A percentile compares a stretch with the other conserved stretches of the same genome.
These are phyloP conservation scores for Neurospora sp. DNA, from an alignment of 495 filamentous ascomycete species.

Conservation along the genomic window DNA sequence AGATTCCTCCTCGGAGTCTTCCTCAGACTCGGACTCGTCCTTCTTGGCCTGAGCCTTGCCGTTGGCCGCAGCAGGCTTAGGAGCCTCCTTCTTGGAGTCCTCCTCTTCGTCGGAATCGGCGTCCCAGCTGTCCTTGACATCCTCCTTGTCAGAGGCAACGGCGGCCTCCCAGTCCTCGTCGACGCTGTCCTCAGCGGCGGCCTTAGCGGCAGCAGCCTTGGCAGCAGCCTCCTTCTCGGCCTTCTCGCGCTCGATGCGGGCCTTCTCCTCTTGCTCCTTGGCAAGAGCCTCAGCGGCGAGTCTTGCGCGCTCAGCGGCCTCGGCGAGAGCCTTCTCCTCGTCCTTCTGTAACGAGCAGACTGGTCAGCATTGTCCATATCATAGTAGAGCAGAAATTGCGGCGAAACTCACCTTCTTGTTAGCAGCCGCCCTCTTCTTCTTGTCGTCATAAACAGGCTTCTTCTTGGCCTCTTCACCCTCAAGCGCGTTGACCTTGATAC, in stretches of 20 bases:
- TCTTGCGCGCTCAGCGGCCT: slow-evolving; percentile 58
- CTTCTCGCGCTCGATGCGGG: slow-evolving; percentile 33
- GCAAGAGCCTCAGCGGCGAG: slow-evolving; percentile 54
- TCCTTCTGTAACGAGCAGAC: slow-evolving; percentile 42
- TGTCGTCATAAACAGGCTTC: slow-evolving; percentile 54
- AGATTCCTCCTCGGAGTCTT: slow-evolving; percentile 24
- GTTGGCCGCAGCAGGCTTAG: slow-evolving; percentile 28
- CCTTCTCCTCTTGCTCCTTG: slow-evolving; percentile 49
- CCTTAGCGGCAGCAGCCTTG: slow-evolving; percentile 42
- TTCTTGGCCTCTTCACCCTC: slow-evolving; percentile 52
- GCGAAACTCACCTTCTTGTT: slow-evolving; percentile 49
- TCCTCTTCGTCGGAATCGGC: slow-evolving; percentile 72
- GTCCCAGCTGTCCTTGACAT: slow-evolving; percentile 93
- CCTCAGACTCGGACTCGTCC: slow-evolving; percentile 15
- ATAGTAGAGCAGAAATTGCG: not conserved
- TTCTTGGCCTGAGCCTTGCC: slow-evolving; percentile 2
- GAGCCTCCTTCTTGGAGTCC: slow-evolving; percentile 13
- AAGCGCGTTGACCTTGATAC: slow-evolving; percentile 70
- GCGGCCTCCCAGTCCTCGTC: slow-evolving; percentile 86
- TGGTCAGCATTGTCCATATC: not conserved
- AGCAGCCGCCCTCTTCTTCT: slow-evolving; percentile 63
- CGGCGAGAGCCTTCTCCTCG: slow-evolving; percentile 56
- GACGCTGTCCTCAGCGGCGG: slow-evolving; percentile 45
- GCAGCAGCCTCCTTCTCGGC: slow-evolving; percentile 47
- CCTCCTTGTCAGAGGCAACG: slow-evolving; percentile 59